Evolutionary conservation across 1,284 basidiomycete species (phyloP), one percentile per base, ranked within the genome.

Genomic region (Melampsora larici-populina): DNA sequence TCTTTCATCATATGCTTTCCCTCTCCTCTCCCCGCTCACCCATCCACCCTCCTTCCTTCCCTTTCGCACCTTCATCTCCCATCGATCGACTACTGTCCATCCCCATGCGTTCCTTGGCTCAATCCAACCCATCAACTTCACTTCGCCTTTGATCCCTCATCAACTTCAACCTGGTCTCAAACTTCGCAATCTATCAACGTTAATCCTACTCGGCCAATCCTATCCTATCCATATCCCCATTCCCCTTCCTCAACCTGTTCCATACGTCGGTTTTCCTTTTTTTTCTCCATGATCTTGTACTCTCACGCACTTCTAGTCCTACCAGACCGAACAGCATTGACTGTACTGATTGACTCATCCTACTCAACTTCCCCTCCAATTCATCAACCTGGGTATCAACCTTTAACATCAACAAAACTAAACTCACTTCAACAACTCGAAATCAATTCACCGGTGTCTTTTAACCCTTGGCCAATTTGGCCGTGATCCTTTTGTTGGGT

Each of bases 231-330:
- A 49, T 31, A 18, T 48, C 33, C 26, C 31, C 68, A 21, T 58
- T 29, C 46, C 68, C 18, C 43, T 58, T 29, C 36, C 33, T 70
- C 69, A 48, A 18, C 71, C 24, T 55, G 24, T 31, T 3, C 40
- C 17, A 55, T 58, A 58, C 70, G 70, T 72, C 70, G 70, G 70
- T 71, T 62, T n/a, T 74, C 62, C 31, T 18, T 36, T 66, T 40
- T 40, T 18, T 43, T 29, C 29, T 70, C 31, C 26, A 55, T 73
- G 51, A 60, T 40, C 70, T n/a, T 49, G 24, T 26, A 36, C 26
- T 46, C 70, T 65, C 15, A 62, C 60, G 13, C 33, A 26, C 36
- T 31, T 24, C 24, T 24, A 24, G 24, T 60, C 58, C 58, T 21
- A 65, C 63, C 63, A 40, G 31, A 36, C 5, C 63, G 29, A 21